Conservation (phyloP, 441 rosid species). For the Mallotus japonicus region DNA sequence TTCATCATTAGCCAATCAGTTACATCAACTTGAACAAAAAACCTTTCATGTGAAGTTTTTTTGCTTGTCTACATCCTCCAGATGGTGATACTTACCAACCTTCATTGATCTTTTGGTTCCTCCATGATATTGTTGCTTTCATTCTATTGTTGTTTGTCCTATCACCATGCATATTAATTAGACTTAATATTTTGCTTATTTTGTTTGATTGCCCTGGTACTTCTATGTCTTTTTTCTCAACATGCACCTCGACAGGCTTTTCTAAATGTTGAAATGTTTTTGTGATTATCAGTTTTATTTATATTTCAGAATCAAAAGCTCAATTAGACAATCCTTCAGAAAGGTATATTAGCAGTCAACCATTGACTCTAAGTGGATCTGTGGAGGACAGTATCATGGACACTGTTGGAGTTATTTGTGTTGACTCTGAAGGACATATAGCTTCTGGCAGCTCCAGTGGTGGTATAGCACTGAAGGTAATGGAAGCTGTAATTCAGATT, state of each 20-base stretch:
- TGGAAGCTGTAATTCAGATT: slow-evolving; percentile 5
- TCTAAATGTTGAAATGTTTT: neutral
- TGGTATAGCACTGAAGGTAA: slow-evolving; percentile 90
- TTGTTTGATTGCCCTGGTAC: neutral
- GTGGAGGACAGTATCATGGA: slow-evolving; percentile 67
- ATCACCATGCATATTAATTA: neutral
- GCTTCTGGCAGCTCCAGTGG: slow-evolving; percentile 93
- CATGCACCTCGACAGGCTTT: slow-evolving; percentile 6
- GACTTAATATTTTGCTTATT: slow-evolving; percentile 2
- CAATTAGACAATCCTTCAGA: slow-evolving; percentile 23
- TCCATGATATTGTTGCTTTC: neutral
- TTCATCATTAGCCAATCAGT: neutral
- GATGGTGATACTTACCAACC: neutral
- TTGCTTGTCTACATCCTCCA: neutral
- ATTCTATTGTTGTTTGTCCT: neutral
- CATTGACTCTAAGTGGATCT: slow-evolving; percentile 16
- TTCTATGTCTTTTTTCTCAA: neutral
- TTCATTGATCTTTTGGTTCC: neutral
- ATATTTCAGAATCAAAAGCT: slow-evolving; percentile 31
- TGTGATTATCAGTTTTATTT: slow-evolving; percentile 12
- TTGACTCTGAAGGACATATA: slow-evolving; percentile 73
- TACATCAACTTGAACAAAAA: too few relatives aligned
- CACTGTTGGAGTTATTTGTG: slow-evolving; percentile 91
- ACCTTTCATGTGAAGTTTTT: neutral
- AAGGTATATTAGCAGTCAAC: slow-evolving; percentile 13